A percentile compares a stretch with the other conserved stretches of the same genome.
Conservation (phyloP, 495 filamentous ascomycete genomes). For the Annulohypoxylon nitens region DNA sequence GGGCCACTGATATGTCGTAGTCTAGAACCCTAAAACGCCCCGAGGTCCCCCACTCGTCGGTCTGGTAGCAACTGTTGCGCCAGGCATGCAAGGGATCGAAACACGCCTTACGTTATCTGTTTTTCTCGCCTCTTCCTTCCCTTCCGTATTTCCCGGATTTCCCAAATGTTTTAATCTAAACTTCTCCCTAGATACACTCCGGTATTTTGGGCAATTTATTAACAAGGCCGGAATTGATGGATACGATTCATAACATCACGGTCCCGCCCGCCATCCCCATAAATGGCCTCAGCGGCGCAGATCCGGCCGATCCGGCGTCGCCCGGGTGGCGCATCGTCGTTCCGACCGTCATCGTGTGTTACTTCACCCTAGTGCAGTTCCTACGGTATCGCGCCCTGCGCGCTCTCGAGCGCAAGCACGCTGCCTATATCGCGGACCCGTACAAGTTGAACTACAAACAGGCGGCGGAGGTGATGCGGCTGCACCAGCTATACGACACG, state of each 20-base stretch:
- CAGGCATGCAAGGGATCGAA: slow-evolving; percentile 4
- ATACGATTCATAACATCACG: slow-evolving; percentile 10
- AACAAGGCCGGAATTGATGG: neutral
- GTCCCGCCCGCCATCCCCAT: neutral
- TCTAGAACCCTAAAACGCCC: neutral
- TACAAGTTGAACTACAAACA: slow-evolving; percentile 43
- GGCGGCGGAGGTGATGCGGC: slow-evolving; percentile 46
- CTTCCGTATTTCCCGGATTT: neutral
- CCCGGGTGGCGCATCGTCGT: slow-evolving; percentile 33
- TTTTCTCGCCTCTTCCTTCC: neutral
- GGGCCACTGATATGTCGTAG: neutral
- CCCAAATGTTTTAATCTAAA: neutral
- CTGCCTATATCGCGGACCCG: slow-evolving; percentile 38
- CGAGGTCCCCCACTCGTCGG: neutral
- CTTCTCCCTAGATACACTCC: neutral
- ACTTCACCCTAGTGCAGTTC: slow-evolving; percentile 39
- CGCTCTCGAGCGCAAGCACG: slow-evolving; percentile 40
- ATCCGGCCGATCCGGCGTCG: slow-evolving; percentile 1
- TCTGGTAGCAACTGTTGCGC: neutral
- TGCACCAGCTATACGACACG: slow-evolving; percentile 43
- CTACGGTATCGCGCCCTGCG: slow-evolving; percentile 46
- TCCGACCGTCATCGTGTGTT: slow-evolving; percentile 26
- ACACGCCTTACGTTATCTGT: neutral
- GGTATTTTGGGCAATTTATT: neutral
- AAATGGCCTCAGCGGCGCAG: slow-evolving; percentile 3